phyloP scores from a whole-genome alignment of 352 stramenopile genomes.

The Phytophthora sansomeana region DNA sequence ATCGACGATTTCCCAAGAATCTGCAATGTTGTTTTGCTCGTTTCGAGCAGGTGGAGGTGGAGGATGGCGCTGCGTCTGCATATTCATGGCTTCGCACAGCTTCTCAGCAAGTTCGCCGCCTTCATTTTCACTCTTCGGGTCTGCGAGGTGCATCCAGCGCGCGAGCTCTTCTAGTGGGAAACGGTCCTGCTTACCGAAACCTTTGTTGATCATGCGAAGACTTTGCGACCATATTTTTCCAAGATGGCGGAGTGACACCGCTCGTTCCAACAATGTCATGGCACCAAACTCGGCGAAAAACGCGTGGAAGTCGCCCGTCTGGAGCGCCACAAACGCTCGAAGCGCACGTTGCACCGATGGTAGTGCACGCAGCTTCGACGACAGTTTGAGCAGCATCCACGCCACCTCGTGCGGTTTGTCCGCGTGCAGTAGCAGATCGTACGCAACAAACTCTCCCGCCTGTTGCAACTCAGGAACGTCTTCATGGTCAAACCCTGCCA shows the following conservation, averaged over 20 bases:
- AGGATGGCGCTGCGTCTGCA: conserved; percentile 44
- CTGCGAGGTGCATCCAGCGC: conserved; percentile 35
- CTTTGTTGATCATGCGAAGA: conserved; percentile 66
- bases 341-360: conserved; percentile 48
- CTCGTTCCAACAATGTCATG: conserved; percentile 56
- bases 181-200: conserved; percentile 65
- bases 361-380: conserved; percentile 21
- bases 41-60: neutral
- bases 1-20: conserved; percentile 40
- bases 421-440: conserved; percentile 65
- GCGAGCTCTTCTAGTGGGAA: conserved; percentile 56
- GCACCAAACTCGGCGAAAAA: conserved; percentile 39
- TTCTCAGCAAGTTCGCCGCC: conserved; percentile 27
- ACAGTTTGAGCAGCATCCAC: conserved; percentile 49
- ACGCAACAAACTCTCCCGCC: conserved; percentile 57
- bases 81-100: conserved; percentile 56
- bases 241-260: conserved; percentile 49
- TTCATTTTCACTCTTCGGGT: conserved; percentile 14
- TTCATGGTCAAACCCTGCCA: conserved; percentile 14
- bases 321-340: conserved; percentile 60
- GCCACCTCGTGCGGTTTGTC: conserved; percentile 54
- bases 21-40: conserved; percentile 8
- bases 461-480: conserved; percentile 23
- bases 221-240: conserved; percentile 43
- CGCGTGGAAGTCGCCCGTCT: conserved; percentile 49